These are phyloP conservation scores for Blastocystis sp. DNA, from an alignment of 352 stramenopile genomes.

Conservation along the genomic window DNA sequence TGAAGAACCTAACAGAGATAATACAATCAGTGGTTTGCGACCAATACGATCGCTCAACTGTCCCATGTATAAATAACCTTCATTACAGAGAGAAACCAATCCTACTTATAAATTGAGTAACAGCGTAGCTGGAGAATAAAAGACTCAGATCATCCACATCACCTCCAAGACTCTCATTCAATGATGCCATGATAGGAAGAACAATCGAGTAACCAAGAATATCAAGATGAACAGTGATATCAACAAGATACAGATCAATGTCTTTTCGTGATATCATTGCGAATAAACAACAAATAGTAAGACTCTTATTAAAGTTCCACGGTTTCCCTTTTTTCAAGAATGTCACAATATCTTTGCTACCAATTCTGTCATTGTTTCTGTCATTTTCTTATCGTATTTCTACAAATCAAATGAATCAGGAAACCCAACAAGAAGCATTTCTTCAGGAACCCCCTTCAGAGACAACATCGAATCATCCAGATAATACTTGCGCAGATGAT, in stretches of 20 bases:
- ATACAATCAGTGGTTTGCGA: slow-evolving; percentile 20
- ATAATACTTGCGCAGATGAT: background rate
- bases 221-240: slow-evolving; percentile 34
- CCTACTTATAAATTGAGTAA: slow-evolving; percentile 24
- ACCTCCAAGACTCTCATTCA: background rate
- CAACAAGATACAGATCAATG: background rate
- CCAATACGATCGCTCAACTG: slow-evolving; percentile 18
- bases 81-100: background rate
- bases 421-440: background rate
- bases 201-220: slow-evolving; percentile 40
- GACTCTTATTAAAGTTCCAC: background rate
- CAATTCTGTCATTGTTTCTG: background rate
- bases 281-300: background rate
- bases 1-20: slow-evolving; percentile 46
- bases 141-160: background rate
- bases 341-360: background rate
- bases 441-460: background rate
- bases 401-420: background rate
- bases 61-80: slow-evolving; percentile 59
- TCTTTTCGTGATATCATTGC: slow-evolving; percentile 34
- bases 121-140: slow-evolving; percentile 27
- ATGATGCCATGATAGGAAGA: slow-evolving; percentile 22
- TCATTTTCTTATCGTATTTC: background rate
- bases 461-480: background rate
- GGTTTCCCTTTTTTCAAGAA: background rate